These are phyloP conservation scores for Pseudopithomyces chartarum DNA, from an alignment of 2,329 filamentous ascomycete genomes.

Conservation along the genomic window DNA sequence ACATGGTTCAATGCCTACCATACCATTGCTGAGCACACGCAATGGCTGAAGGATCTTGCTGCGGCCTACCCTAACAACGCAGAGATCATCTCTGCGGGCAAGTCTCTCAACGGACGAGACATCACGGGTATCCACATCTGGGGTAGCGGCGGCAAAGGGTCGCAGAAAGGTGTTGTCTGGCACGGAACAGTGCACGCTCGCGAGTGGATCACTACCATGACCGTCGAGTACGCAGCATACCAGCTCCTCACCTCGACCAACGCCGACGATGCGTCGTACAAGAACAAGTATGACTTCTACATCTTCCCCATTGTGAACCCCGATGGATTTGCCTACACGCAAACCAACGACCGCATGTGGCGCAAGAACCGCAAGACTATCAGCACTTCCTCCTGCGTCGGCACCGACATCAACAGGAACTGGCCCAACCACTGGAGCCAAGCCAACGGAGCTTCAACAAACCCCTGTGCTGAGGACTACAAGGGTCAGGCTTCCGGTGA, in stretches of 20 bases:
- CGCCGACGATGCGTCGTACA: slow-evolving; percentile 43
- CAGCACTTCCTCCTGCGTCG: slow-evolving; percentile 36
- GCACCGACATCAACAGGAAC: slow-evolving; percentile 48
- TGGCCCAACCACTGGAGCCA: slow-evolving; percentile 44
- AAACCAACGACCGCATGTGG: slow-evolving; percentile 46
- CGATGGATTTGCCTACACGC: slow-evolving; percentile 46
- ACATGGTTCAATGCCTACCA: slow-evolving; percentile 47
- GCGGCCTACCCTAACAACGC: slow-evolving; percentile 42
- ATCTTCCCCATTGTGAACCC: slow-evolving; percentile 53
- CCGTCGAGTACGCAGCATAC: slow-evolving; percentile 44
- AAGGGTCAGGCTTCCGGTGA: slow-evolving; percentile 41
- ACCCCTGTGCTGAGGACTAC: slow-evolving; percentile 45
- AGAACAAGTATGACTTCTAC: slow-evolving; percentile 70
- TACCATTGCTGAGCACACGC: slow-evolving; percentile 39
- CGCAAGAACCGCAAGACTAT: slow-evolving; percentile 45
- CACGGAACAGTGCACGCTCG: slow-evolving; percentile 46
- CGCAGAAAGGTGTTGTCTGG: slow-evolving; percentile 43
- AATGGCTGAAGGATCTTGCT: slow-evolving; percentile 42
- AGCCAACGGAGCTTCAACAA: slow-evolving; percentile 38
- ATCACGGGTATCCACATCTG: slow-evolving; percentile 47
- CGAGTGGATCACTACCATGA: slow-evolving; percentile 45
- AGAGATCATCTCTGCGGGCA: slow-evolving; percentile 41
- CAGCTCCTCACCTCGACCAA: slow-evolving; percentile 41
- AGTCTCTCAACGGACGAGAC: slow-evolving; percentile 43
- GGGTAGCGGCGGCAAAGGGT: slow-evolving; percentile 44